phyloP scores from a whole-genome alignment of 2,329 filamentous ascomycete genomes.

The Diplodia scrobiculata region DNA sequence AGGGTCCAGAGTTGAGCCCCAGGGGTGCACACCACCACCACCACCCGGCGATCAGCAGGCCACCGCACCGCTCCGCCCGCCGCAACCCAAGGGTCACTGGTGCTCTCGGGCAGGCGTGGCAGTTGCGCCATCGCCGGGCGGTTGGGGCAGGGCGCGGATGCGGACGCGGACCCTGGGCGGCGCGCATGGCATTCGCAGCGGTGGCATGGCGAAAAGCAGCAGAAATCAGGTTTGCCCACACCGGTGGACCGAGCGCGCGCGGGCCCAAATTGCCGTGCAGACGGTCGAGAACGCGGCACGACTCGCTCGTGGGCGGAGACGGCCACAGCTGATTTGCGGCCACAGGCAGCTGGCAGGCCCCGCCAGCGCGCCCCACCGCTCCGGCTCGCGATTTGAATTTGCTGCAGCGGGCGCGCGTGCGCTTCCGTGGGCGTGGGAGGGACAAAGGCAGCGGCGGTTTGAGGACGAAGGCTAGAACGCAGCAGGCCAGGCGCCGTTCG shows the following conservation, averaged over 20 bases:
- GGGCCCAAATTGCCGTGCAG: slow-evolving; percentile 13
- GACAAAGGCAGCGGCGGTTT: slow-evolving; percentile 18
- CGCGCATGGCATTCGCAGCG: slow-evolving; percentile 20
- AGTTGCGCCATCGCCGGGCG: slow-evolving; percentile 6
- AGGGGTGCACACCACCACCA: slow-evolving; percentile 9
- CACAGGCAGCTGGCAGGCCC: slow-evolving; percentile 9
- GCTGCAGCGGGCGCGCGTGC: background rate
- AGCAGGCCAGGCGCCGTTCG: slow-evolving; percentile 13
- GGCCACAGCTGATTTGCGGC: slow-evolving; percentile 13
- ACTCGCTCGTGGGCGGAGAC: slow-evolving; percentile 20
- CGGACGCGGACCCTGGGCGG: background rate
- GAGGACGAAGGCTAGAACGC: slow-evolving; percentile 21
- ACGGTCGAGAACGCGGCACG: slow-evolving; percentile 6
- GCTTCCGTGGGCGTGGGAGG: background rate
- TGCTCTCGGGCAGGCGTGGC: background rate
- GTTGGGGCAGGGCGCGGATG: background rate
- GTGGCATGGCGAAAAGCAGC: slow-evolving; percentile 18
- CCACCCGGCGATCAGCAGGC: slow-evolving; percentile 3
- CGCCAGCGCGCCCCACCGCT: background rate
- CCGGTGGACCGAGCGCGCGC: slow-evolving; percentile 19
- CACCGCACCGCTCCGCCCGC: slow-evolving; percentile 8
- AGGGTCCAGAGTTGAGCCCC: slow-evolving; percentile 13
- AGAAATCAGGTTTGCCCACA: slow-evolving; percentile 12
- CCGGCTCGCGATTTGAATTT: slow-evolving; percentile 9
- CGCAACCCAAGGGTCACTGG: too few relatives aligned